These are phyloP conservation scores for Starmerella roubikii DNA, from an alignment of 805 yeast genomes.

Conservation along the genomic window DNA sequence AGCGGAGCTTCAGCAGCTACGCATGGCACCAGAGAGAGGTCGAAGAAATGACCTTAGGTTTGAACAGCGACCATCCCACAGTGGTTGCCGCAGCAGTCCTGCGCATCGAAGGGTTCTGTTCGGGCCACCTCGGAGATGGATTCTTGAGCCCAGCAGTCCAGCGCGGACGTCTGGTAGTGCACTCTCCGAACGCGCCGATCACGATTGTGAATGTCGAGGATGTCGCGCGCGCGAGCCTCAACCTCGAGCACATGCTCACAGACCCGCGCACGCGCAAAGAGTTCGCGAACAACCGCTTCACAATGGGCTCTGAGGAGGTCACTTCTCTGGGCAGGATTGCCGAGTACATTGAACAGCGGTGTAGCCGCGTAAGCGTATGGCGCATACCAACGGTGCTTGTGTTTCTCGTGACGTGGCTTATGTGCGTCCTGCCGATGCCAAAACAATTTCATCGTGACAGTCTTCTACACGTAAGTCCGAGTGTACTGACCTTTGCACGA, in stretches of 20 bases:
- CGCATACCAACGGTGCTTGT: slow-evolving; percentile 19
- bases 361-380: slow-evolving; percentile 10
- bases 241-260: slow-evolving; percentile 22
- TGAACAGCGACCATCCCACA: not conserved
- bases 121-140: slow-evolving; percentile 23
- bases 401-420: slow-evolving; percentile 13
- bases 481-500: slow-evolving; percentile 20
- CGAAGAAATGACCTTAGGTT: slow-evolving; percentile 14
- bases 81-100: slow-evolving; percentile 16
- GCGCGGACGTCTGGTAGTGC: slow-evolving; percentile 16
- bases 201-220: slow-evolving; percentile 26
- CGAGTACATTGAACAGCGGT: slow-evolving; percentile 14
- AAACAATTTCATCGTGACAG: slow-evolving; percentile 5
- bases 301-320: slow-evolving; percentile 16
- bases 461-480: slow-evolving; percentile 15
- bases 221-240: slow-evolving; percentile 33
- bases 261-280: slow-evolving; percentile 17
- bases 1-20: slow-evolving; percentile 20
- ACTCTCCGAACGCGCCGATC: slow-evolving; percentile 20
- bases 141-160: slow-evolving; percentile 19
- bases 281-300: slow-evolving; percentile 12
- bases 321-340: slow-evolving; percentile 20
- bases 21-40: slow-evolving; percentile 22
- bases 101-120: slow-evolving; percentile 20
- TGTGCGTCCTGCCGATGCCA: slow-evolving; percentile 10